These are phyloP conservation scores for Apophysomyces elegans DNA, from an alignment of 371 early-diverging fungal species.

Conservation along the genomic window DNA sequence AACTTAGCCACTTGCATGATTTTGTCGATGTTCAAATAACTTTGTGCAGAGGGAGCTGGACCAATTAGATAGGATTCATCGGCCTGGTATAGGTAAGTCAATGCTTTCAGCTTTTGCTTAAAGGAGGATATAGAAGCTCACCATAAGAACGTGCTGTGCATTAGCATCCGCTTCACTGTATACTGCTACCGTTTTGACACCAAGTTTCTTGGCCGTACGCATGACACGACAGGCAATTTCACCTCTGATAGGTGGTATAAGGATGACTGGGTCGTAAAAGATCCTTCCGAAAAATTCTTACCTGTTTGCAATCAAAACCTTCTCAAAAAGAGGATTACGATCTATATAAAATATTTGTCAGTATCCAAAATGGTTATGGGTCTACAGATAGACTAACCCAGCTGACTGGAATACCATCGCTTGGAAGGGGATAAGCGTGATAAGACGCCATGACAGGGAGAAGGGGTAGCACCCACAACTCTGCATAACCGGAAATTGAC, in stretches of 20 bases:
- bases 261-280: background rate
- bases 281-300: conserved; percentile 16
- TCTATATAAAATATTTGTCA: conserved; percentile 31
- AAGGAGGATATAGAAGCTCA: conserved; percentile 19
- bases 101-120: background rate
- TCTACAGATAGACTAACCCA: conserved; percentile 6
- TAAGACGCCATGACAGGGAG: background rate
- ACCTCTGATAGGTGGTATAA: conserved; percentile 52
- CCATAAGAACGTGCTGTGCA: conserved; percentile 82
- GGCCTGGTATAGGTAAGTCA: conserved; percentile 56
- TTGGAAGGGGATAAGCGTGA: conserved; percentile 1
- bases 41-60: conserved; percentile 82
- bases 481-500: background rate
- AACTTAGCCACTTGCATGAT: conserved; percentile 84
- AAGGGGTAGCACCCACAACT: background rate
- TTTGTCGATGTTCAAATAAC: conserved; percentile 85
- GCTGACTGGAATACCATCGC: conserved; percentile 20
- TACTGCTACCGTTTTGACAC: conserved; percentile 95
- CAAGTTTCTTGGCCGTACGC: conserved; percentile 85
- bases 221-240: conserved; percentile 92
- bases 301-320: conserved; percentile 89
- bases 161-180: conserved; percentile 93
- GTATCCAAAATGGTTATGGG: background rate
- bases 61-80: conserved; percentile 95
- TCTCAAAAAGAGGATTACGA: conserved; percentile 79